Conservation (phyloP, 179 eudicot species). For the Vitellaria paradoxa region DNA sequence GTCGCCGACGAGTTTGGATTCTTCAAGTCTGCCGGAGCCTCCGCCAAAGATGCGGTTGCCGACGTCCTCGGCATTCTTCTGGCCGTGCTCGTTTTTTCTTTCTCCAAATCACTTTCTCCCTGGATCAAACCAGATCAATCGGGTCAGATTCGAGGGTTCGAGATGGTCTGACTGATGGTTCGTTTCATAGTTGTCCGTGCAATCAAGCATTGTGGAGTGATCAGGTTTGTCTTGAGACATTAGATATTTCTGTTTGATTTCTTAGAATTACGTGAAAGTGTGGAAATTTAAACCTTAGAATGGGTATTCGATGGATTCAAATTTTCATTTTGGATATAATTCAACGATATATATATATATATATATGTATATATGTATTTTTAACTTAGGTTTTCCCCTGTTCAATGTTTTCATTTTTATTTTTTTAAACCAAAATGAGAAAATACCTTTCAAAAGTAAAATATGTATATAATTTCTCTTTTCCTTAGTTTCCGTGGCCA, state of each 20-base stretch:
- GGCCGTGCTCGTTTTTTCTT: conserved; percentile 41
- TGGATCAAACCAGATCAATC: conserved; percentile 17
- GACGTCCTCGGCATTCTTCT: conserved; percentile 58
- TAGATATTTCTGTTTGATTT: conserved; percentile 6
- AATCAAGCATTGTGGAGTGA: background rate
- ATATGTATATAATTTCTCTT: background rate
- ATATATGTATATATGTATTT: too few relatives aligned
- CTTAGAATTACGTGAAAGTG: background rate
- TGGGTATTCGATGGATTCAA: background rate
- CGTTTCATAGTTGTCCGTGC: conserved; percentile 4
- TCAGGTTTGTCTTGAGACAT: conserved; percentile 15
- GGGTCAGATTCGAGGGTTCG: conserved; percentile 22
- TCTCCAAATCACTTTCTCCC: conserved; percentile 15
- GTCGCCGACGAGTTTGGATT: conserved; percentile 77
- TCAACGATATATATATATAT: too few relatives aligned
- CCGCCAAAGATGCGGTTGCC: conserved; percentile 68
- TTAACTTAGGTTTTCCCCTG: too few relatives aligned
- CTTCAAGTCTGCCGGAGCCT: conserved; percentile 87
- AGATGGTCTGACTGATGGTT: conserved; percentile 42
- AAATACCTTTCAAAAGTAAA: background rate
- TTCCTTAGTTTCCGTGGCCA: background rate
- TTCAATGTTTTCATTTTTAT: too few relatives aligned
- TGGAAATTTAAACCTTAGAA: background rate
- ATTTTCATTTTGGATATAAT: background rate
- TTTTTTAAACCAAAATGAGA: too few relatives aligned